Percentiles rank a stretch among this genome's conserved stretches.
phyloP scores from a whole-genome alignment of 345 rosid genomes.

The Dipteronia sinensis region DNA sequence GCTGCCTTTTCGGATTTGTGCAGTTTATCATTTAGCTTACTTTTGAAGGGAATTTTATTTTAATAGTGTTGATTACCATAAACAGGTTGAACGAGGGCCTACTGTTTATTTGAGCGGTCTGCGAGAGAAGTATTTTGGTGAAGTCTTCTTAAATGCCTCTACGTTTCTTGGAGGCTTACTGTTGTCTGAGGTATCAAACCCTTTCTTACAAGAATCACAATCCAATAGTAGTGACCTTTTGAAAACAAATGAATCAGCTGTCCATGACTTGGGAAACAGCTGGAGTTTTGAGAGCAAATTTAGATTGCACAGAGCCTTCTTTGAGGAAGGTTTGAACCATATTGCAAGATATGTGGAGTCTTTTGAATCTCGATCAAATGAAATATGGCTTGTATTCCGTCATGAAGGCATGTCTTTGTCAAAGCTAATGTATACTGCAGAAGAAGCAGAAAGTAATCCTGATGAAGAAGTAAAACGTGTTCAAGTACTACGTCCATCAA shows the following conservation, averaged over 20 bases:
- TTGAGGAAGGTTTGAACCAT: conserved; percentile 81
- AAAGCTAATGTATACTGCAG: conserved; percentile 75
- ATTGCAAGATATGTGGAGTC: conserved; percentile 92
- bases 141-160: conserved; percentile 74
- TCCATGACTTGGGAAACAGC: conserved; percentile 28
- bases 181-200: conserved; percentile 33
- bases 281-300: conserved; percentile 37
- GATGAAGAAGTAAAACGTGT: conserved; percentile 53
- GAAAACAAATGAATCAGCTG: conserved; percentile 30
- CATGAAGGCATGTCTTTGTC: conserved; percentile 90
- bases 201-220: conserved; percentile 38
- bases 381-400: conserved; percentile 89
- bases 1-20: not conserved
- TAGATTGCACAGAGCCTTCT: conserved; percentile 29
- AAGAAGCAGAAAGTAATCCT: conserved; percentile 50
- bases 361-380: conserved; percentile 87
- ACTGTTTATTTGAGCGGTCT: conserved; percentile 81
- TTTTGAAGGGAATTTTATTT: conserved; percentile 6
- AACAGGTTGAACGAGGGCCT: conserved; percentile 93
- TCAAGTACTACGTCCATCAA: conserved; percentile 75
- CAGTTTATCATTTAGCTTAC: not conserved
- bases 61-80: conserved; percentile 8
- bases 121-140: conserved; percentile 95
- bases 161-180: conserved; percentile 44
- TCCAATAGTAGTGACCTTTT: conserved; percentile 27